Evolutionary conservation across 352 stramenopile genomes (phyloP), one percentile per base, ranked within the genome.

Genomic region (Pythium rhizo-oryzae): DNA sequence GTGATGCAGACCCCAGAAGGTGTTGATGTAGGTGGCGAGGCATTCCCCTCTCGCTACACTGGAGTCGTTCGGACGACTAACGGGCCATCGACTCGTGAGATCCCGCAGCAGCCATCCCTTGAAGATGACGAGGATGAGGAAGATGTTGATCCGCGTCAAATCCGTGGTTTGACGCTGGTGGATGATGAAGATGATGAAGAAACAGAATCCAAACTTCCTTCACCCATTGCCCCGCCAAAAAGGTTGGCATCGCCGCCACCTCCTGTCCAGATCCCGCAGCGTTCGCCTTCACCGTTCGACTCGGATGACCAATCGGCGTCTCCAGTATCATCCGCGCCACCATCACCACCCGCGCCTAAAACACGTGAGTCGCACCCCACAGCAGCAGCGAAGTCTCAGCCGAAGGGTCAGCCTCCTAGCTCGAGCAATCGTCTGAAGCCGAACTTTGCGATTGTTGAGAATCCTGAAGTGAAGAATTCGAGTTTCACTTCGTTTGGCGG

Each of bases 1-100:
- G 87, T 96, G 7, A 96, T 96, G 89, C 87, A 95, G 59, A 96
- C 87, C 2, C 89, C 89, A 5, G 87, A 95, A 28, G 85, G 87
- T 23, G 74, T 95, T 44, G 87, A 96, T 44, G 72, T 94, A 61
- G 81, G 81, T 33, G 81, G 75, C n/a, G 83, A 92, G 12, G 81
- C 77, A n/a, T 92, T 83, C 46, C 75, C 81, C 35, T 74, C 71
- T 47, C 77, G 78, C 65, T 67, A 59, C 39, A 79, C 64, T 49
- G 51, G 46, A n/a, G 33, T 55, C 69, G 41, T 24, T 43, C 51
- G 55, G 65, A 35, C 28, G 19, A 54, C 56, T 54, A 74, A 87
- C 33, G 68, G 30, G 1, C 25, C 53, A 8, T 44, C 58, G 18
- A 57, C 43, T 8, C 52, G 30, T n/a, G 41, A 21, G 8, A 30